Evolutionary conservation across 805 yeast species (phyloP), one percentile per base, ranked within the genome.

Genomic region (Jamesozyma spencerorum): DNA sequence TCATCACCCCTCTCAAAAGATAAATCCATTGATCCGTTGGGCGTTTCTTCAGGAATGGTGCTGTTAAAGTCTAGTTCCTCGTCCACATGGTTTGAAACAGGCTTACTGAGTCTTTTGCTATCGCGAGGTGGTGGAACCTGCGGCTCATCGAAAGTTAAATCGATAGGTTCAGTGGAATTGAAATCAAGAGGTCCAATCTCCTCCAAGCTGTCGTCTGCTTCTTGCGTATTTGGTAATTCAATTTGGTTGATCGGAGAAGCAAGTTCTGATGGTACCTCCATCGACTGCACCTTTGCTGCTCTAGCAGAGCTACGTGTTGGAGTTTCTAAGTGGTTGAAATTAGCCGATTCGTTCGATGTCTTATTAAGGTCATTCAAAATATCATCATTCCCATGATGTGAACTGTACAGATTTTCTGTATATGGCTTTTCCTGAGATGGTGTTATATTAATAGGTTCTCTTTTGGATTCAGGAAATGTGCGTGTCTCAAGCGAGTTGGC

Each of bases 1-100:
- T 58, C 64, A 43, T 60, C 64, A 5, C 58, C 64, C 36, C 45
- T 50, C 32, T 64, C 69, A 38, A 59, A 57, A 0, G 68, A 62
- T 2, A 67, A 49, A 14, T 62, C 64, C 20, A 53, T 18, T 18
- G 13, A 18, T 24, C 31, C 41, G 10, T 42, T 51, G 34, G 41
- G 40, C 1, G 54, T 18, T 27, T 48, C 31, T 41, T 41, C 36
- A 44, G 55, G 34, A 40, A 50, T 10, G 50, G 55, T 31, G 10
- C 40, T 41, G 39, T 40, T 43, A 4, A 43, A 18, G 31, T 45
- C 46, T 4, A 34, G 32, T 19, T 38, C 36, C 6, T 22, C 26
- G 6, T 22, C 26, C 10, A 22, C 26, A 22, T 22, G 26, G 26
- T 10, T 22, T 6, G 26, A 22, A 7, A 22, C 26, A 22, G 26